Conservation (phyloP, 208 protist species). For the Acanthamoeba healyi region DNA sequence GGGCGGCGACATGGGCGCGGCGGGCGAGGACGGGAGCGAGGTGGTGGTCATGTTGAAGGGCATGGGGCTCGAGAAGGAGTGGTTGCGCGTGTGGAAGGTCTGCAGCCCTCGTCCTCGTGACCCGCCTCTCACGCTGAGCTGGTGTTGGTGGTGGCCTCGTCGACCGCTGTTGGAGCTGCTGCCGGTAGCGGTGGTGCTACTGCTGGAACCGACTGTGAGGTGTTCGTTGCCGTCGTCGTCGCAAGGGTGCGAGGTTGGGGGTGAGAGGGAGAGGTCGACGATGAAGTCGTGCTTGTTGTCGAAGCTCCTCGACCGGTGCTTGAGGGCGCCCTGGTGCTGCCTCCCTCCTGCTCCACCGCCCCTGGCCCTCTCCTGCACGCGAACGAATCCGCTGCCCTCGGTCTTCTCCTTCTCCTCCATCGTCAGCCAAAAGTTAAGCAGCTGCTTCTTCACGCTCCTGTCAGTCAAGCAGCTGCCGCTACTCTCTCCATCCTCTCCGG, state of each 20-base stretch:
- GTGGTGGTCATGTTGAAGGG: not conserved
- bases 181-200: too few species aligned
- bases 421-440: not conserved
- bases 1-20: not conserved
- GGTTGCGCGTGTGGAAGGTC: conserved; percentile 2
- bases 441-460: conserved; percentile 42
- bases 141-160: not conserved
- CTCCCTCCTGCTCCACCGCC: not conserved
- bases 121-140: not conserved
- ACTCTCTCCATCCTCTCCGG: not conserved
- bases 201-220: not conserved
- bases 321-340: not conserved
- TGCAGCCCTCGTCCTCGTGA: not conserved
- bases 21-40: not conserved
- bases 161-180: not conserved
- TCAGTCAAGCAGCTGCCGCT: too few species aligned
- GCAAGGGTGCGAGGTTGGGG: not conserved
- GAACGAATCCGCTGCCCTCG: conserved; percentile 37
- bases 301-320: conserved; percentile 9
- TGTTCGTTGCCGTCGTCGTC: not conserved
- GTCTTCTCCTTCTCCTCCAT: conserved; percentile 39
- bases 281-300: conserved; percentile 1
- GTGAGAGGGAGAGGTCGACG: not conserved
- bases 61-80: conserved; percentile 42
- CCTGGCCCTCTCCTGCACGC: not conserved